A percentile compares a stretch with the other conserved stretches of the same genome.
These are phyloP conservation scores for Penicillium sp. DNA, from an alignment of 2,329 filamentous ascomycete species.

Conservation along the genomic window DNA sequence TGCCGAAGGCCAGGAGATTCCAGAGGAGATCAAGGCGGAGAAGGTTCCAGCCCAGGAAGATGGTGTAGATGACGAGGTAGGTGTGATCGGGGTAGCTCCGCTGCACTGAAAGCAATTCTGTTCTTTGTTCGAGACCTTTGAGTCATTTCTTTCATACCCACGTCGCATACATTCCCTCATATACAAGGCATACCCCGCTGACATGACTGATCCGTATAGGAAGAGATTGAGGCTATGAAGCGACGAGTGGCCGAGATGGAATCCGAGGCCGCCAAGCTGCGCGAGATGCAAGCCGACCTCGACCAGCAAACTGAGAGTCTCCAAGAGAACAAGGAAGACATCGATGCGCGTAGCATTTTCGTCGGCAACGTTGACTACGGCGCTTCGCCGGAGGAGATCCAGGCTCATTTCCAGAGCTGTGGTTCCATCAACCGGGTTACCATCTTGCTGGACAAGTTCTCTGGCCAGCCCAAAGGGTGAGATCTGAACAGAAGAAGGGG, in stretches of 20 bases:
- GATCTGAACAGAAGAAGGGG: not conserved
- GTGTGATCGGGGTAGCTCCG: conserved; percentile 8
- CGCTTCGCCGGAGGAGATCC: conserved; percentile 94
- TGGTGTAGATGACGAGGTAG: conserved; percentile 47
- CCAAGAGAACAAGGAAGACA: conserved; percentile 89
- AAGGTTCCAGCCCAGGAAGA: conserved; percentile 40
- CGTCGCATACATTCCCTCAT: not conserved
- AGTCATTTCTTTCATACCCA: not conserved
- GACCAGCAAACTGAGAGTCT: conserved; percentile 81
- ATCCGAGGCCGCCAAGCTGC: conserved; percentile 78
- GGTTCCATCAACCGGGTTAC: conserved; percentile 98
- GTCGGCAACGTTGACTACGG: conserved; percentile 99
- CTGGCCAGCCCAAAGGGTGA: conserved; percentile 97
- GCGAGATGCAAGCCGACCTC: conserved; percentile 81
- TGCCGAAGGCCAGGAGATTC: conserved; percentile 36
- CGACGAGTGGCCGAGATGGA: conserved; percentile 84
- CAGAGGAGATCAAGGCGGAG: conserved; percentile 38
- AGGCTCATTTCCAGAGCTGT: conserved; percentile 96
- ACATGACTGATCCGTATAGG: conserved; percentile 37
- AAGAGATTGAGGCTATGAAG: conserved; percentile 88
- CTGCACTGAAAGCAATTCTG: not conserved
- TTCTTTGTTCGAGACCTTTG: conserved; percentile 1
- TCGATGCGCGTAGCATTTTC: conserved; percentile 94
- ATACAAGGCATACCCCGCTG: not conserved
- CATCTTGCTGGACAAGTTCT: conserved; percentile 96